Percentiles rank a stretch among this genome's conserved stretches.
These are phyloP conservation scores for Cochlearia excelsa DNA, from an alignment of 345 rosid species.

Conservation along the genomic window DNA sequence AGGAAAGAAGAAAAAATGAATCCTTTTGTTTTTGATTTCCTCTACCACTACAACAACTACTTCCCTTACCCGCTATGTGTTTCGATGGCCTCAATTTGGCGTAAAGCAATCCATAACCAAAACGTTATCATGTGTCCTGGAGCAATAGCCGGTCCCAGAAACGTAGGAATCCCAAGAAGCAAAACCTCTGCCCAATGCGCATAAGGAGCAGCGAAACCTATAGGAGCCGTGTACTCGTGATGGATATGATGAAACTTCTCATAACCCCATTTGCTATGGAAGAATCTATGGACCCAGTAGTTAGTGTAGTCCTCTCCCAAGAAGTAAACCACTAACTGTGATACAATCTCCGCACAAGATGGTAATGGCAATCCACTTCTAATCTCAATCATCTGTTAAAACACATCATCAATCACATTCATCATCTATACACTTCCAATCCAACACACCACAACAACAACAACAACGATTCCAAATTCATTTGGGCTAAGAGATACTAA, in stretches of 20 bases:
- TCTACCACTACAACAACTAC: too few species aligned
- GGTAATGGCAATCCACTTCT: slow-evolving; percentile 72
- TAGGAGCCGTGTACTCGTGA: slow-evolving; percentile 77
- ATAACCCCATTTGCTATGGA: slow-evolving; percentile 76
- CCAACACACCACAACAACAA: background rate
- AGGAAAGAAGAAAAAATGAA: background rate
- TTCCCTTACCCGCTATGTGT: slow-evolving; percentile 73
- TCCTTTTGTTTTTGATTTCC: background rate
- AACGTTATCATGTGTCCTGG: slow-evolving; percentile 82
- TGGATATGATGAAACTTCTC: slow-evolving; percentile 71
- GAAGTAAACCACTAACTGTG: slow-evolving; percentile 70
- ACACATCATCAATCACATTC: background rate
- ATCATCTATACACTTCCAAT: background rate
- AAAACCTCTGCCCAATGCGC: slow-evolving; percentile 83
- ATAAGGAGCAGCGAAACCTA: slow-evolving; percentile 67
- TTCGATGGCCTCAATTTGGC: slow-evolving; percentile 83
- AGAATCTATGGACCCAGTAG: slow-evolving; percentile 78
- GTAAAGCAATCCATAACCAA: slow-evolving; percentile 77
- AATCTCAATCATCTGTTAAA: slow-evolving; percentile 56
- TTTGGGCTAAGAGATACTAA: background rate
- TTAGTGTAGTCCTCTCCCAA: slow-evolving; percentile 67
- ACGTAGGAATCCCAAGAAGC: slow-evolving; percentile 75
- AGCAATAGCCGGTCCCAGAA: slow-evolving; percentile 78
- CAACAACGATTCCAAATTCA: background rate
- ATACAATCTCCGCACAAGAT: slow-evolving; percentile 56